Evolutionary conservation across 352 stramenopile genomes (phyloP).

Genomic region (Phytophthora brassicae): DNA sequence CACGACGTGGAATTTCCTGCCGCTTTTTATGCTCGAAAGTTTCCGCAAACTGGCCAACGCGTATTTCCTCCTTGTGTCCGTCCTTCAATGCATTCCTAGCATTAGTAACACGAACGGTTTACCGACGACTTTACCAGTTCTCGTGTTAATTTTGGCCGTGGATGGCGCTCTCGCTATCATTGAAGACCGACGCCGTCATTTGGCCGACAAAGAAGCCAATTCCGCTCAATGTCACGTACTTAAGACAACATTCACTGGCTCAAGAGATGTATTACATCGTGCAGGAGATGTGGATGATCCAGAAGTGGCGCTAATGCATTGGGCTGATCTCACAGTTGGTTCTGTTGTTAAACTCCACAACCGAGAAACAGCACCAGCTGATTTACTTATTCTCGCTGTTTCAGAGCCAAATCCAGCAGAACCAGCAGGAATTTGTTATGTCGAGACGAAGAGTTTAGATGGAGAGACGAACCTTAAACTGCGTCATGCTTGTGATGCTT

Average conservation of each 20-base stretch:
- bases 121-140: conserved; percentile 79
- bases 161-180: conserved; percentile 84
- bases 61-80: conserved; percentile 92
- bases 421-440: conserved; percentile 80
- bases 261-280: conserved; percentile 24
- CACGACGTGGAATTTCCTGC: conserved; percentile 88
- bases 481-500: conserved; percentile 65
- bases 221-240: conserved; percentile 65
- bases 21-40: conserved; percentile 86
- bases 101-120: conserved; percentile 87
- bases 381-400: conserved; percentile 83
- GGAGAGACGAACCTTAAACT: conserved; percentile 92
- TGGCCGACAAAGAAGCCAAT: conserved; percentile 85
- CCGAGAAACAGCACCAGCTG: conserved; percentile 77
- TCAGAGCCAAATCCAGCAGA: conserved; percentile 63
- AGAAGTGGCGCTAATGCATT: conserved; percentile 59
- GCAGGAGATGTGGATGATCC: conserved; percentile 37
- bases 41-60: conserved; percentile 90
- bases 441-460: conserved; percentile 89
- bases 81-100: conserved; percentile 71
- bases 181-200: conserved; percentile 80
- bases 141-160: conserved; percentile 89
- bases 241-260: conserved; percentile 47
- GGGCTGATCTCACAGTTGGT: conserved; percentile 79
- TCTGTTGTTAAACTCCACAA: conserved; percentile 82